Conservation (phyloP, 2,329 filamentous ascomycete species). For the Fusarium nematophilum region DNA sequence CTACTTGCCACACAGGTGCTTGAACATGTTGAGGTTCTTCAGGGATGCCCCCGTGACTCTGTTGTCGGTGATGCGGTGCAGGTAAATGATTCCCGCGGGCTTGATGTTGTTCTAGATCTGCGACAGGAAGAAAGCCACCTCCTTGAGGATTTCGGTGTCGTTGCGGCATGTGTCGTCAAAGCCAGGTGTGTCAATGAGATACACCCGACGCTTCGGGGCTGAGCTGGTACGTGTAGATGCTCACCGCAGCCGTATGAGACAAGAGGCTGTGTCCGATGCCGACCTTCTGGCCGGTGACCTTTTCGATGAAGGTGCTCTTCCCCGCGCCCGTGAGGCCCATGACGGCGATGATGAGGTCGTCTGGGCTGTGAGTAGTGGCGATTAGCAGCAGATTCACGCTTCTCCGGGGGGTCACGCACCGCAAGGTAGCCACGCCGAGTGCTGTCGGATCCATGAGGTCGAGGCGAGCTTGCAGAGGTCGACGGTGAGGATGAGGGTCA, state of each 20-base stretch:
- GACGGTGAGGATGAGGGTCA: no score
- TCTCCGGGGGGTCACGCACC: background rate
- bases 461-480: no score
- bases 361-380: background rate
- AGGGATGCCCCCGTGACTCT: background rate
- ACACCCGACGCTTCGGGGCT: background rate
- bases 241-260: background rate
- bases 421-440: background rate
- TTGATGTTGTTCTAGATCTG: background rate
- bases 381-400: background rate
- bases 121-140: background rate
- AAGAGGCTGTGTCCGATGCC: background rate
- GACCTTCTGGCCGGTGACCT: background rate
- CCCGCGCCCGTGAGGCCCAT: conserved; percentile 11
- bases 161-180: conserved; percentile 8
- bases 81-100: background rate
- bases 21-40: conserved; percentile 9
- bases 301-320: background rate
- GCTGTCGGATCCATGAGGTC: no score
- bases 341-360: background rate
- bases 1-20: background rate
- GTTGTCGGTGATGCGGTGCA: conserved; percentile 10
- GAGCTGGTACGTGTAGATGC: background rate
- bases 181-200: conserved; percentile 3
- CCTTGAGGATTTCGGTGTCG: background rate